Conservation (phyloP, 352 stramenopile genomes). For the Pythium plurisporium region DNA sequence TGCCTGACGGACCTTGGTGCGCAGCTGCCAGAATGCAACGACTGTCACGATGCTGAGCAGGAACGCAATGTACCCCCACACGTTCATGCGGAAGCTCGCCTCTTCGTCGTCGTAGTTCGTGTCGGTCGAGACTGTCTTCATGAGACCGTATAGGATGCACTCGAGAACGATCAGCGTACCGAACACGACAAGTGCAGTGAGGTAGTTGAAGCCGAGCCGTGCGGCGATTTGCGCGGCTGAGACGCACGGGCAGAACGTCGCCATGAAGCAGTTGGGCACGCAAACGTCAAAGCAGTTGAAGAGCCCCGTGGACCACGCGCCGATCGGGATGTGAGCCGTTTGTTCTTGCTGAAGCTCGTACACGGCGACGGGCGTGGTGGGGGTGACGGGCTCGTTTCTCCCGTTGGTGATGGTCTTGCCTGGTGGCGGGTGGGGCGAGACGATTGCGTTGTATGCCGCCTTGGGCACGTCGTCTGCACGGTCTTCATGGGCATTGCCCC, state of each 20-base stretch:
- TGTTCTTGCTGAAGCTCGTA: neutral
- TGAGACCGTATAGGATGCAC: neutral
- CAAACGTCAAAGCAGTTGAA: slow-evolving; percentile 18
- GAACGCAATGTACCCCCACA: neutral
- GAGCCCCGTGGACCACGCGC: slow-evolving; percentile 17
- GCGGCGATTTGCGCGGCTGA: slow-evolving; percentile 18
- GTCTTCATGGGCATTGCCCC: too few relatives aligned
- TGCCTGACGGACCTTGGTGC: neutral
- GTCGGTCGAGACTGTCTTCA: neutral
- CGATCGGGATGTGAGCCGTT: neutral
- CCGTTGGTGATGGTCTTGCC: too few relatives aligned
- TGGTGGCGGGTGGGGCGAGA: too few relatives aligned
- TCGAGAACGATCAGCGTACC: neutral
- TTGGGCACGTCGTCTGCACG: too few relatives aligned
- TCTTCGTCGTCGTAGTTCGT: neutral
- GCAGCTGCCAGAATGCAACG: neutral
- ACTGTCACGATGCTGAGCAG: neutral
- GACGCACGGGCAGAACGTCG: slow-evolving; percentile 22
- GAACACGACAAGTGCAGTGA: neutral
- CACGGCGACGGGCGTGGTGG: neutral
- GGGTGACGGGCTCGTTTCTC: too few relatives aligned
- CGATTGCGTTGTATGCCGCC: too few relatives aligned
- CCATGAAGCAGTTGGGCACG: slow-evolving; percentile 28
- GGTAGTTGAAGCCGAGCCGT: slow-evolving; percentile 18
- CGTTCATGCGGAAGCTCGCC: neutral